Evolutionary conservation across 768 basidiomycete genomes (phyloP), one percentile per base, ranked within the genome.

Genomic region (Mycena metata): DNA sequence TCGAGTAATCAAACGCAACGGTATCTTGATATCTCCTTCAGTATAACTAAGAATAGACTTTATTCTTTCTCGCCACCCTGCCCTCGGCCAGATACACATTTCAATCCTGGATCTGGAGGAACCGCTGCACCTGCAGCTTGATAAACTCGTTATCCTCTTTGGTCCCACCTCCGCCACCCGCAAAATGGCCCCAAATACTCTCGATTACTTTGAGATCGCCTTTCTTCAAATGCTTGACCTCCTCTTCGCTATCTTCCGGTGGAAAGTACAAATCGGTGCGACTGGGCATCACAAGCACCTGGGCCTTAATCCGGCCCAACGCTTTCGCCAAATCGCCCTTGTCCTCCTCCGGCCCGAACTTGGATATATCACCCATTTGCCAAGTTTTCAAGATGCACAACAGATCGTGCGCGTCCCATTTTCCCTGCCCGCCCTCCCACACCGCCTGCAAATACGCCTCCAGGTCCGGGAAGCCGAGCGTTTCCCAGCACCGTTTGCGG

Each of bases 111-210:
- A 30, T 39, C 52, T 57, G 36, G 10, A 63, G 61, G 30, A 67
- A 67, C 19, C 51, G 47, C 3, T n/a, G 35, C 43, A 71, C 52
- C n/a, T 71, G 61, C 39, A 43, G 24, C 42, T 64, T 47, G 9
- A 71, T 71, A 24, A 67, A 71, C 36, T 71, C 66, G 30, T 63
- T 64, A 3, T 67, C 66, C 0, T 64, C 69, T 36, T 67, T 70
- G 26, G 69, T 67, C 33, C 60, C 69, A 41, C 62, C 62, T 24
- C 66, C 66, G 4, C 70, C 66, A 8, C 66, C 70, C 9, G 70
- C 70, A 16, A 67, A 6, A 61, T 71, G 70, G 5, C 70, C 70
- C 70, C 66, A 71, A 5, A 71, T 71, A 43, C 69, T 71, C 9
- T 71, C 66, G 23, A 71, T 71, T 15, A 70, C 69, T 43, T 59